phyloP scores from a whole-genome alignment of 495 filamentous ascomycete species.

The Echria macrotheca region DNA sequence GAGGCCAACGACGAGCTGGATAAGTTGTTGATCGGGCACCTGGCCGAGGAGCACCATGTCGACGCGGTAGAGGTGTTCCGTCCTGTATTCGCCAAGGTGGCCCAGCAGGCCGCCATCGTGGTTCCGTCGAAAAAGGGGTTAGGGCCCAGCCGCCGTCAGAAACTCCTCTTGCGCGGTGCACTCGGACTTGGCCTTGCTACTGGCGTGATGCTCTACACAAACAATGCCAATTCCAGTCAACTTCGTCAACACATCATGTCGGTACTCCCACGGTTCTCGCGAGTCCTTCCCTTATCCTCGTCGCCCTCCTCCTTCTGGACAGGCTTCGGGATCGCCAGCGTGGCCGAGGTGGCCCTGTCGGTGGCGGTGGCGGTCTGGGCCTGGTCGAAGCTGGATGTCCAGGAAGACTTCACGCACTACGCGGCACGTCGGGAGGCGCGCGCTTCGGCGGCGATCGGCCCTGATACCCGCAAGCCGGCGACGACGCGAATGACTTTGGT shows the following conservation, averaged over 20 bases:
- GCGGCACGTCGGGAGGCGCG: not conserved
- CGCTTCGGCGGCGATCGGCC: not conserved
- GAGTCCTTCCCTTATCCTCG: conserved; percentile 9
- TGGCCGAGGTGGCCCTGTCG: conserved; percentile 9
- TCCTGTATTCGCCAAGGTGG: conserved; percentile 5
- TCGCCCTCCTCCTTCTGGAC: conserved; percentile 24
- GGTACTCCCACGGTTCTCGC: too few relatives aligned
- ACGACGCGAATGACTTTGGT: conserved; percentile 17
- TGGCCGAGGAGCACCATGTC: conserved; percentile 19
- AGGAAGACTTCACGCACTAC: conserved; percentile 17
- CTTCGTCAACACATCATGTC: too few relatives aligned
- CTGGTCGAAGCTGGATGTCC: conserved; percentile 15
- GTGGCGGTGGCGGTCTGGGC: conserved; percentile 7
- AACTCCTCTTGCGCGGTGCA: conserved; percentile 15
- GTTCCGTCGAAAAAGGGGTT: conserved; percentile 29
- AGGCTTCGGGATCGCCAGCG: conserved; percentile 15
- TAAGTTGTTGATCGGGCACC: conserved; percentile 19
- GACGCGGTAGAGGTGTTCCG: conserved; percentile 14
- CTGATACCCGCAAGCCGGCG: conserved; percentile 12
- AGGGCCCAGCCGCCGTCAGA: conserved; percentile 26
- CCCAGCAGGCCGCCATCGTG: conserved; percentile 17
- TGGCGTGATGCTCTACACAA: too few relatives aligned
- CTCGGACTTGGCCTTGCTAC: conserved; percentile 14
- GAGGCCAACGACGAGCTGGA: conserved; percentile 38
- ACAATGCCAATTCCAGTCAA: too few relatives aligned